Evolutionary conservation across 805 yeast genomes (phyloP).

Genomic region (Maudiozyma turicensis): DNA sequence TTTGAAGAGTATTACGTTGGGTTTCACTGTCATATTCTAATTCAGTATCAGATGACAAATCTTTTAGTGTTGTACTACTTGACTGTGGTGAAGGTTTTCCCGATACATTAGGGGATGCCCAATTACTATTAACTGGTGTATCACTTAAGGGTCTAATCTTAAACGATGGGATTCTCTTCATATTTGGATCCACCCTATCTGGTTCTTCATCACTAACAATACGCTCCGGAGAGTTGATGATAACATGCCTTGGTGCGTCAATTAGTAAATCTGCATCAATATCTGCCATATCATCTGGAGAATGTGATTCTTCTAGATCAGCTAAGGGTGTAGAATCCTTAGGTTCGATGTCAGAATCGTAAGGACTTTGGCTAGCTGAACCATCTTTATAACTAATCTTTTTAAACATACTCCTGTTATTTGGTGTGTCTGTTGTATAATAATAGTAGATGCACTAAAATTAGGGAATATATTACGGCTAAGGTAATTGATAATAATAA

Average conservation of each 20-base stretch:
- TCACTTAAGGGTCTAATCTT: constrained; percentile 66
- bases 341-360: constrained; percentile 5
- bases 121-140: constrained; percentile 55
- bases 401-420: constrained; percentile 3
- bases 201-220: constrained; percentile 8
- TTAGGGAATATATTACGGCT: too few species aligned
- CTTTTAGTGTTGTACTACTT: constrained; percentile 8
- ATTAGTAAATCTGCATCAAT: not conserved
- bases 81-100: constrained; percentile 24
- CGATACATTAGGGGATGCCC: constrained; percentile 42
- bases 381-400: constrained; percentile 2
- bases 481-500: too few species aligned
- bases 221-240: not conserved
- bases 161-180: constrained; percentile 38
- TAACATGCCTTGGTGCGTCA: not conserved
- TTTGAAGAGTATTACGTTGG: not conserved
- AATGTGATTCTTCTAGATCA: not conserved
- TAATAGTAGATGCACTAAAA: too few species aligned
- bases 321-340: not conserved
- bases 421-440: not conserved
- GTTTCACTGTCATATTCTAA: not conserved
- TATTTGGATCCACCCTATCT: constrained; percentile 1
- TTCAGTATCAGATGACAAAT: not conserved
- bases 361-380: constrained; percentile 1
- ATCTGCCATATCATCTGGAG: not conserved